These are phyloP conservation scores for Penicillium thymicola DNA, from an alignment of 2,329 filamentous ascomycete species.

Conservation along the genomic window DNA sequence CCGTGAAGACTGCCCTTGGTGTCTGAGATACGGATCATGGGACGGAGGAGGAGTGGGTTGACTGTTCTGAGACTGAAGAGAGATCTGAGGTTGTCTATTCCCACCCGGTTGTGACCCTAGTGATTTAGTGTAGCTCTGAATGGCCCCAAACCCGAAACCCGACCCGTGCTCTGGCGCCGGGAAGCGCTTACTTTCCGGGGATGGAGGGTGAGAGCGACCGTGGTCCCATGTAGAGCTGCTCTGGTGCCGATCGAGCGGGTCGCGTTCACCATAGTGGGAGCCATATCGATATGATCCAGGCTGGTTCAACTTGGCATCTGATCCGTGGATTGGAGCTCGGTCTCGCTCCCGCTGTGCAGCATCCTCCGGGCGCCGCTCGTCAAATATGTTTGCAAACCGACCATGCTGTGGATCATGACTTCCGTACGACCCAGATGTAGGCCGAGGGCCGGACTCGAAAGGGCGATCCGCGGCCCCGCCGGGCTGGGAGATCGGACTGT, in stretches of 20 bases:
- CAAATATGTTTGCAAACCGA: constrained; percentile 34
- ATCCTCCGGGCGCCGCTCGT: constrained; percentile 37
- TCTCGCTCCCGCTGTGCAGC: constrained; percentile 36
- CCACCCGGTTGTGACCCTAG: constrained; percentile 39
- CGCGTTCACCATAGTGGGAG: constrained; percentile 34
- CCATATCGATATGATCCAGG: constrained; percentile 29
- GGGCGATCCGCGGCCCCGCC: constrained; percentile 24
- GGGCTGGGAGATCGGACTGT: constrained; percentile 35
- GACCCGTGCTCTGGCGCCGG: constrained; percentile 30
- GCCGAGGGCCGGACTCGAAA: constrained; percentile 25
- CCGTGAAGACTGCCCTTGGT: constrained; percentile 33
- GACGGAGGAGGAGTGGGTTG: constrained; percentile 35
- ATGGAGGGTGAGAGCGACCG: constrained; percentile 36
- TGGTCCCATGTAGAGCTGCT: constrained; percentile 35
- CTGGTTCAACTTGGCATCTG: constrained; percentile 29
- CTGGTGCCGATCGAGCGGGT: constrained; percentile 29
- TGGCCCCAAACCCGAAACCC: constrained; percentile 39
- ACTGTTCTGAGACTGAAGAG: constrained; percentile 34
- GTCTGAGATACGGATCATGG: constrained; percentile 32
- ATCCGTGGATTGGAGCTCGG: constrained; percentile 27
- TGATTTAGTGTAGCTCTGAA: constrained; percentile 43
- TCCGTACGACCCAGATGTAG: constrained; percentile 28
- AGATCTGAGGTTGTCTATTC: constrained; percentile 31
- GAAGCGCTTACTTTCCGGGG: constrained; percentile 39
- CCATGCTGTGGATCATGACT: constrained; percentile 31